phyloP scores from a whole-genome alignment of 2,329 filamentous ascomycete genomes.

The Talaromyces sp. region DNA sequence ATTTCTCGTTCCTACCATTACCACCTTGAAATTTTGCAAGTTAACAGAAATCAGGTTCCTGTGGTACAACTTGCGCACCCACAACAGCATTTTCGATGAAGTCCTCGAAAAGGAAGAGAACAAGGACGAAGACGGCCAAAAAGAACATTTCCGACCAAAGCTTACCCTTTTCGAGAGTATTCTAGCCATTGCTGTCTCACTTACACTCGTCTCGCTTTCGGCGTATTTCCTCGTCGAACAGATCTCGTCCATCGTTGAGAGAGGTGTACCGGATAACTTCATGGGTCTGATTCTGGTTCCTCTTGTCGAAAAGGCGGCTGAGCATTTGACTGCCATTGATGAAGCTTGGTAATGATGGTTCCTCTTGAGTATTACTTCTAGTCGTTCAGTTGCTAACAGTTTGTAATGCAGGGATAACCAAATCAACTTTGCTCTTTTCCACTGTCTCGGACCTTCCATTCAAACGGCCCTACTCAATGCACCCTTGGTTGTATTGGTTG shows the following conservation, averaged over 20 bases:
- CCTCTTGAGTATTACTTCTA: not conserved
- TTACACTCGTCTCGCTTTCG: slow-evolving; percentile 66
- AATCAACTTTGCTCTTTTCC: slow-evolving; percentile 80
- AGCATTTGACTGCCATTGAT: slow-evolving; percentile 79
- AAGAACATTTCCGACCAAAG: slow-evolving; percentile 61
- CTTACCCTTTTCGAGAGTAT: slow-evolving; percentile 72
- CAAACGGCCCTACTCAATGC: slow-evolving; percentile 88
- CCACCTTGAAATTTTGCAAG: not conserved
- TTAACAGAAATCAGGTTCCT: slow-evolving; percentile 43
- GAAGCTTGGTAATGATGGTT: slow-evolving; percentile 70
- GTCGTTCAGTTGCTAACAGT: not conserved
- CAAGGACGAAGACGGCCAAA: slow-evolving; percentile 61
- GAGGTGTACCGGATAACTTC: slow-evolving; percentile 56
- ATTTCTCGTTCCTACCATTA: not conserved
- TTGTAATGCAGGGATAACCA: slow-evolving; percentile 38
- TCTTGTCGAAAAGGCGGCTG: slow-evolving; percentile 80
- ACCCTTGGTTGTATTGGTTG: slow-evolving; percentile 76
- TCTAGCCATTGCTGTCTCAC: slow-evolving; percentile 60
- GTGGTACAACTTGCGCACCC: slow-evolving; percentile 71
- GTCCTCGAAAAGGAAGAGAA: slow-evolving; percentile 69
- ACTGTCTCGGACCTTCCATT: slow-evolving; percentile 81
- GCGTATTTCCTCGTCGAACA: slow-evolving; percentile 70
- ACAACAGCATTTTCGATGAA: slow-evolving; percentile 73
- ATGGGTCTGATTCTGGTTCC: slow-evolving; percentile 72
- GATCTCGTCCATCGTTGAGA: slow-evolving; percentile 58